Conservation (phyloP, 441 rosid species). For the Pelargonium fulgidum region DNA sequence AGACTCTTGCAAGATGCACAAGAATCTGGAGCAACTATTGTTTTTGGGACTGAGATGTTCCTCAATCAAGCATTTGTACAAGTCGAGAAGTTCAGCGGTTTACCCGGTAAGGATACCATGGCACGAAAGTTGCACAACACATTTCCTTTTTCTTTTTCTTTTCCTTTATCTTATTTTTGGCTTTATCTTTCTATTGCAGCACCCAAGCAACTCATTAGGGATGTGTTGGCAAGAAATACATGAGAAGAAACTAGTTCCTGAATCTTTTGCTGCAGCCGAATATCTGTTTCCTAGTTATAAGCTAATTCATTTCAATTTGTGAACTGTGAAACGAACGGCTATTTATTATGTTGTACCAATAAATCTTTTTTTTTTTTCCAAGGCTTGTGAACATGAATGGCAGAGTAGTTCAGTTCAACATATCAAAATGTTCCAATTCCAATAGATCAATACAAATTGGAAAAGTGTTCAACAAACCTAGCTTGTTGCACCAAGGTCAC, state of each 20-base stretch:
- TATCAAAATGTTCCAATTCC: too few relatives aligned
- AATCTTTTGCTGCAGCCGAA: constrained; percentile 18
- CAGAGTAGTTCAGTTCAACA: background rate
- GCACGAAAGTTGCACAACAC: background rate
- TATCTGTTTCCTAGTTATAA: background rate
- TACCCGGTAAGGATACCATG: constrained; percentile 47
- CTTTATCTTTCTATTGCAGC: constrained; percentile 38
- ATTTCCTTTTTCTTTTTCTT: constrained; percentile 4
- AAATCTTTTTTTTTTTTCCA: background rate
- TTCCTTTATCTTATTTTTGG: constrained; percentile 7
- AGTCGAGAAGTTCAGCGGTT: constrained; percentile 71
- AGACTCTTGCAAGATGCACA: constrained; percentile 71
- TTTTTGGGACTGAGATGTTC: constrained; percentile 85
- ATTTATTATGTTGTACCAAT: constrained; percentile 22
- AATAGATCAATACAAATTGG: too few relatives aligned
- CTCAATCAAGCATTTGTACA: constrained; percentile 85
- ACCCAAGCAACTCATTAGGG: constrained; percentile 64
- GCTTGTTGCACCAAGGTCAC: too few relatives aligned
- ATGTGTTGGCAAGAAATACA: constrained; percentile 37
- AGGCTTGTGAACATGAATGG: constrained; percentile 10
- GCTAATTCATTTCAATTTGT: constrained; percentile 6
- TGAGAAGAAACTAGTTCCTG: constrained; percentile 13
- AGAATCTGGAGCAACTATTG: constrained; percentile 62
- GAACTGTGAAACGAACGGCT: constrained; percentile 13
- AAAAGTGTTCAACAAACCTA: too few relatives aligned